These are phyloP conservation scores for Cicer yamashitae DNA, from an alignment of 306 rosid genomes.

Conservation along the genomic window DNA sequence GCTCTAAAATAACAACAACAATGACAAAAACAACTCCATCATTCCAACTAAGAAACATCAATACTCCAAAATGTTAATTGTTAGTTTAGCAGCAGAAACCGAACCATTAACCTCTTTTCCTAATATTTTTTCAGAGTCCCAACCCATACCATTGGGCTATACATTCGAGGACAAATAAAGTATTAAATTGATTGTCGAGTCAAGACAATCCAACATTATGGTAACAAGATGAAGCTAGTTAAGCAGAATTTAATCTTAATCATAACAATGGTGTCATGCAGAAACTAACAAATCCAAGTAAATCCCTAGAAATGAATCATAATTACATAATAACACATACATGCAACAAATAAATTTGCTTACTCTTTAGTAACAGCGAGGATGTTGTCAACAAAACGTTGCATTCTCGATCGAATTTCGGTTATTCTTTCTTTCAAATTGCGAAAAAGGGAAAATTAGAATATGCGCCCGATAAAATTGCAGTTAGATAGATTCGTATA, in stretches of 20 bases:
- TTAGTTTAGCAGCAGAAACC: too few species aligned
- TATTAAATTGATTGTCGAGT: background rate
- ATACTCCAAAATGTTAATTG: background rate
- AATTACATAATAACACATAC: background rate
- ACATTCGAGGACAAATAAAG: too few species aligned
- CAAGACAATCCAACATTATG: background rate
- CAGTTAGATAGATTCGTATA: background rate
- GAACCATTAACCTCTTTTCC: too few species aligned
- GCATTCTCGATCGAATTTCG: slow-evolving; percentile 57
- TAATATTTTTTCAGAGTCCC: too few species aligned
- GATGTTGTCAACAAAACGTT: slow-evolving; percentile 66
- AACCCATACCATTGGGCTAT: too few species aligned
- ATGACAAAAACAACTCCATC: background rate
- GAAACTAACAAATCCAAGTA: background rate
- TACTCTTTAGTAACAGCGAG: slow-evolving; percentile 86
- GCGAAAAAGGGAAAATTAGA: background rate
- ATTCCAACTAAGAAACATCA: background rate
- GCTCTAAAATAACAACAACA: background rate
- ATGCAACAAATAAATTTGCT: slow-evolving; percentile 34
- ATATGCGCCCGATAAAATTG: background rate
- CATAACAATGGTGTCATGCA: slow-evolving; percentile 1
- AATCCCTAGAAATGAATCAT: slow-evolving; percentile 7
- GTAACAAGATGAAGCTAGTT: background rate
- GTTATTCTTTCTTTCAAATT: background rate
- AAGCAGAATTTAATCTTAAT: background rate